Conservation (phyloP, 495 filamentous ascomycete genomes). For the Bathelium albidoporum region DNA sequence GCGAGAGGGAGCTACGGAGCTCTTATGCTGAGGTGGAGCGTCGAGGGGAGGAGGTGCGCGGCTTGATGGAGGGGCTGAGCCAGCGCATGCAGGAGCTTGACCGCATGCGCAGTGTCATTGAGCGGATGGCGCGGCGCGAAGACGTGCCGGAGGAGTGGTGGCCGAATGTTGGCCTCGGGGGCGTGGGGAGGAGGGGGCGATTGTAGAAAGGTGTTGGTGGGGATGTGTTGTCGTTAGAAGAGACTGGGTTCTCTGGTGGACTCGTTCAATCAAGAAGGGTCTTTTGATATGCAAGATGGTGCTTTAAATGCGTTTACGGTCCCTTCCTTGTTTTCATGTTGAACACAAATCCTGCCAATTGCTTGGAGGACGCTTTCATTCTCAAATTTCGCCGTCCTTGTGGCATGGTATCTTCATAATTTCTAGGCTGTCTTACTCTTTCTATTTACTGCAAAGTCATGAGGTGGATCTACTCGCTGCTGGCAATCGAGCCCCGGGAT, state of each 20-base stretch:
- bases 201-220: not conserved
- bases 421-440: not conserved
- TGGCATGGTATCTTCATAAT: no score
- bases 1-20: not conserved
- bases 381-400: not conserved
- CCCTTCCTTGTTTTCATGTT: no score
- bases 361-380: not conserved
- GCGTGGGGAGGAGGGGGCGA: not conserved
- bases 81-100: conserved; percentile 37
- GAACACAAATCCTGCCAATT: no score
- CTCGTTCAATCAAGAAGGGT: no score
- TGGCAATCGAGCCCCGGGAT: not conserved
- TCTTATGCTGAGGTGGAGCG: not conserved
- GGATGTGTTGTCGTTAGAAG: no score
- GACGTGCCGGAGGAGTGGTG: conserved; percentile 73
- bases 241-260: no score
- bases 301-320: no score
- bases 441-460: not conserved
- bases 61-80: not conserved
- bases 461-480: not conserved
- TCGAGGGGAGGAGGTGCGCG: not conserved
- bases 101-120: conserved; percentile 58
- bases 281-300: no score
- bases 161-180: conserved; percentile 53
- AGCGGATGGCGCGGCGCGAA: conserved; percentile 51